These are phyloP conservation scores for Candida morakotiae DNA, from an alignment of 805 yeast species.

Conservation along the genomic window DNA sequence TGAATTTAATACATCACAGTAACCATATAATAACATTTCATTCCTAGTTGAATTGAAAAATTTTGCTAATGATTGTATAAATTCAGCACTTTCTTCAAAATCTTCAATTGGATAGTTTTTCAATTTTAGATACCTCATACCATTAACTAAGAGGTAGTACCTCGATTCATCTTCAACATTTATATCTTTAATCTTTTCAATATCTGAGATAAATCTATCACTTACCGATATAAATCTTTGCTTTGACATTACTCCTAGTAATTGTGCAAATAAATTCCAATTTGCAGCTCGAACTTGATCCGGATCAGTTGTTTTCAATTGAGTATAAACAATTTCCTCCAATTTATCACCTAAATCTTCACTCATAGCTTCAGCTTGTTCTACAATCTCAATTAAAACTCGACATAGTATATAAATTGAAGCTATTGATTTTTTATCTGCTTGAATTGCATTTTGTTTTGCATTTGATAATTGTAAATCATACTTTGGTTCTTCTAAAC, in stretches of 20 bases:
- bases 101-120: slow-evolving; percentile 82
- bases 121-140: slow-evolving; percentile 82
- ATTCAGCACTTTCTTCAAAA: slow-evolving; percentile 92
- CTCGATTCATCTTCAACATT: slow-evolving; percentile 45
- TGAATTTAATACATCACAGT: slow-evolving; percentile 77
- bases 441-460: slow-evolving; percentile 69
- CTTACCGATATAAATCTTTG: slow-evolving; percentile 82
- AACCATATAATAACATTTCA: slow-evolving; percentile 65
- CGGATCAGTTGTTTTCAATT: slow-evolving; percentile 85
- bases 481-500: slow-evolving; percentile 9
- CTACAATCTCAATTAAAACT: slow-evolving; percentile 86
- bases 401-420: slow-evolving; percentile 87
- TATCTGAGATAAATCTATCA: slow-evolving; percentile 88
- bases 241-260: slow-evolving; percentile 87
- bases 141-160: slow-evolving; percentile 73
- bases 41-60: slow-evolving; percentile 68
- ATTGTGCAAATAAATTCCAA: slow-evolving; percentile 87
- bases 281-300: slow-evolving; percentile 73
- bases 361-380: slow-evolving; percentile 73
- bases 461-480: slow-evolving; percentile 40
- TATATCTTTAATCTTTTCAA: slow-evolving; percentile 58
- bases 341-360: slow-evolving; percentile 77
- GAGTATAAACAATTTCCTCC: slow-evolving; percentile 91
- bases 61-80: slow-evolving; percentile 78
- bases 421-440: slow-evolving; percentile 81